A percentile compares a stretch with the other conserved stretches of the same genome.
Conservation (phyloP, 352 stramenopile genomes). For the Globisporangium spinosum region DNA sequence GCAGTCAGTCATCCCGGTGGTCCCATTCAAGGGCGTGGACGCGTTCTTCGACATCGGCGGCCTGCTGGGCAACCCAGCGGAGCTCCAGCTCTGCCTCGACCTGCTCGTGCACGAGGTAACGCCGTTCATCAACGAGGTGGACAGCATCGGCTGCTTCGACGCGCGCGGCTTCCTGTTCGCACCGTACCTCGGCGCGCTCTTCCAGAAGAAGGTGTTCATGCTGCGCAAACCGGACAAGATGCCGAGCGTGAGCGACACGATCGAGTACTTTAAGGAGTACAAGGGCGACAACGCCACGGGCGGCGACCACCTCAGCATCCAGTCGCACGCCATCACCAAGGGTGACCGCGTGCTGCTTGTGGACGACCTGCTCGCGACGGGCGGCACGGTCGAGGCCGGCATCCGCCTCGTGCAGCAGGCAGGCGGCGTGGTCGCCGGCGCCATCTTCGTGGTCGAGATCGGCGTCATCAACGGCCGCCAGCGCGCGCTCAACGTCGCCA, state of each 20-base stretch:
- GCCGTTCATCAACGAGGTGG: conserved; percentile 50
- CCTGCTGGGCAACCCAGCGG: conserved; percentile 83
- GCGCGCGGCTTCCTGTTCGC: conserved; percentile 96
- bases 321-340: conserved; percentile 63
- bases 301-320: conserved; percentile 86
- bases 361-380: conserved; percentile 97
- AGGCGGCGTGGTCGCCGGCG: conserved; percentile 87
- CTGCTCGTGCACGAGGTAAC: conserved; percentile 82
- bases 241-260: conserved; percentile 90
- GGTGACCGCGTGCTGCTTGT: conserved; percentile 93
- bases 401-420: conserved; percentile 86
- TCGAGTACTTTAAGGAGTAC: conserved; percentile 93
- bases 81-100: conserved; percentile 92
- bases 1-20: conserved; percentile 91
- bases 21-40: conserved; percentile 94
- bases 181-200: conserved; percentile 91
- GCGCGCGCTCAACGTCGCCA: conserved; percentile 39
- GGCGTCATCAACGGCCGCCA: conserved; percentile 47
- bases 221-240: conserved; percentile 97
- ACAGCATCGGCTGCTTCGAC: conserved; percentile 92
- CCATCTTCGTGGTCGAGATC: conserved; percentile 96
- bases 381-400: conserved; percentile 90
- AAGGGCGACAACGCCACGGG: conserved; percentile 82
- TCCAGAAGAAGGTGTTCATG: conserved; percentile 98
- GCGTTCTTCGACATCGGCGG: conserved; percentile 97